These are phyloP conservation scores for Achlya hypogyna DNA, from an alignment of 352 stramenopile genomes.

Conservation along the genomic window DNA sequence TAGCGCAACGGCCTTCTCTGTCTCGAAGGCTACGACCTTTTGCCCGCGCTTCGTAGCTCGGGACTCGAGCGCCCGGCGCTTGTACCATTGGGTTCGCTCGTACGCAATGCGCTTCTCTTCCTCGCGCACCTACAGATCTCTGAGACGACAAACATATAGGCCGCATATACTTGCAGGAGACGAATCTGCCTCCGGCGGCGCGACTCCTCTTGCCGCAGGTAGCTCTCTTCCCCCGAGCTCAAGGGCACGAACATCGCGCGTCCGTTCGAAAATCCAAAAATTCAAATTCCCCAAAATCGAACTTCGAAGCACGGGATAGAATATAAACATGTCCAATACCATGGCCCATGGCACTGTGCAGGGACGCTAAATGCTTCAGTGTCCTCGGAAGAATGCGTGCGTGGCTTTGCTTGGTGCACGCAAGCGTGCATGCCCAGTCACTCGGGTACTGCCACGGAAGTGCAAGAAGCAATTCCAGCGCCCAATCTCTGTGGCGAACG, in stretches of 20 bases:
- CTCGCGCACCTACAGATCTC: background rate
- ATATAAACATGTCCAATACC: too few species aligned
- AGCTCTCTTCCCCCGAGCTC: slow-evolving; percentile 18
- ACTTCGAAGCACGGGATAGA: too few species aligned
- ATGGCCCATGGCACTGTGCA: too few species aligned
- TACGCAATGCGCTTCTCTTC: slow-evolving; percentile 18
- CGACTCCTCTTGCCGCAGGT: slow-evolving; percentile 10
- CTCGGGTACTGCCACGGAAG: too few species aligned
- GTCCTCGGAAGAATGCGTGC: too few species aligned
- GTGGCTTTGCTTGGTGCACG: too few species aligned
- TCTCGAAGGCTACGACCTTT: background rate
- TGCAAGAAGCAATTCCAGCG: too few species aligned
- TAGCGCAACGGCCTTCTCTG: background rate
- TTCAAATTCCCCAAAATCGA: background rate
- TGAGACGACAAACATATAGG: background rate
- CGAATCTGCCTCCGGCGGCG: slow-evolving; percentile 7
- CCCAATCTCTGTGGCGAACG: too few species aligned
- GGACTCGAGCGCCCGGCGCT: background rate
- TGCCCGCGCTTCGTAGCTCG: background rate
- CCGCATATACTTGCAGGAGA: background rate
- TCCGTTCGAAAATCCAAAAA: background rate
- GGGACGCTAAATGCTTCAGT: too few species aligned
- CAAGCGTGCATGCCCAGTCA: too few species aligned
- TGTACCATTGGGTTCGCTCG: slow-evolving; percentile 16
- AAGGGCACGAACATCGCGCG: slow-evolving; percentile 17